Base-by-base conservation (phyloP, 1,284 basidiomycete species). In the Ganoderma sp. region DNA sequence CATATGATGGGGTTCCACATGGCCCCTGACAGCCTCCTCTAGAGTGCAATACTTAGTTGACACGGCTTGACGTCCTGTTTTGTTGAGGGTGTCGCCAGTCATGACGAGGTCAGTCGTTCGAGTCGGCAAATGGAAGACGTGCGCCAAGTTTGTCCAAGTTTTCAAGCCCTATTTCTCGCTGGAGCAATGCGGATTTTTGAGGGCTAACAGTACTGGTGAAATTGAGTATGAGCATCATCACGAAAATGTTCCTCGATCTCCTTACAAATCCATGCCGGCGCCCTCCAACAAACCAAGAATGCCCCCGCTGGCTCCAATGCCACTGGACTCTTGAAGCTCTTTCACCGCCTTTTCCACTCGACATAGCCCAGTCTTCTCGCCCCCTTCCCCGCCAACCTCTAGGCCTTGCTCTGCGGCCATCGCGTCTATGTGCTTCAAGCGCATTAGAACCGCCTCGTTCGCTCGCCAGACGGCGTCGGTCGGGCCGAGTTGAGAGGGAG, bases 1-100 rank as follows among this genome's bases (percentile, higher is more conserved):
- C 19, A 45, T 45, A 5, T 48, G 45, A 48, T 48, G 45, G n/a
- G 9, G 45, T 9, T 48, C 45, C 45, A 22, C 45, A 48, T 48
- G 45, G 19, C n/a, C 5, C 37, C 37, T 39, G n/a, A 48, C 45
- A 48, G 45, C 45, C 45, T 22, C n/a, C 19, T 22, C 45, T 6
- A 32, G 32, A 32, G 32, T 32, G 32, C 32, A 32, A 32, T 32
- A 32, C 3, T 32, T 32, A 32, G 32, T 32, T 32, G 32, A 32
- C 32, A 32, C 5, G 32, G 32, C 32, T 32, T 32, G 32, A 32
- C 32, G 5, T 32, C 32, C 32, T 32, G 32, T 32, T 32, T 4
- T 32, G 84, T 85, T 85, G 82, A 84, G 83, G 83, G 84, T 84
- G 81, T 84, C 83, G 84, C 84, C 84, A 85, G 84, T 84, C 39